Conservation (phyloP, 257 asterid species). For the Fraxinus excelsior region DNA sequence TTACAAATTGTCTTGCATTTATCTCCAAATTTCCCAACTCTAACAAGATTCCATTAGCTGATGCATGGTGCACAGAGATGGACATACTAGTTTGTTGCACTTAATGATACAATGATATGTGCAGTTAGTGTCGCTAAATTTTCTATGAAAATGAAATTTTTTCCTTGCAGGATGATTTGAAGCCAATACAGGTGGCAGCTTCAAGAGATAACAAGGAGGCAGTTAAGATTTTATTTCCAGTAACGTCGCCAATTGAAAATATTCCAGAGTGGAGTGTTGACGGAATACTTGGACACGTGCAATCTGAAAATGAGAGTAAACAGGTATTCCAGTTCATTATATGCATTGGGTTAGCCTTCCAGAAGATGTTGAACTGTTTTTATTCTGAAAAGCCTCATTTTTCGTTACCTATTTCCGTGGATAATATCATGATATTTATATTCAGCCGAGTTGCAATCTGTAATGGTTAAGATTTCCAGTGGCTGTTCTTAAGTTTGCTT, state of each 20-base stretch:
- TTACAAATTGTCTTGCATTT: background rate
- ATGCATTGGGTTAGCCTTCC: background rate
- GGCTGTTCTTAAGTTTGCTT: constrained; percentile 13
- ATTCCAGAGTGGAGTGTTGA: constrained; percentile 74
- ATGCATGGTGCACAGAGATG: background rate
- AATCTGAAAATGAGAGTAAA: constrained; percentile 43
- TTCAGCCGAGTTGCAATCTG: constrained; percentile 2
- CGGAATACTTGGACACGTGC: constrained; percentile 70
- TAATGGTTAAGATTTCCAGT: background rate
- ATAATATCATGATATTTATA: constrained; percentile 1
- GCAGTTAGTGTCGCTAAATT: background rate
- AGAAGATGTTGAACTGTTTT: background rate
- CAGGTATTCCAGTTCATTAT: constrained; percentile 47
- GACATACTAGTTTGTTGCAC: background rate
- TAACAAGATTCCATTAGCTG: background rate
- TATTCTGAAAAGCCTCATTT: background rate
- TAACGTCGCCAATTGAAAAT: constrained; percentile 46
- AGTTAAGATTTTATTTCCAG: constrained; percentile 77
- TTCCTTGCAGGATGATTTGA: constrained; percentile 69
- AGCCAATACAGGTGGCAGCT: constrained; percentile 87
- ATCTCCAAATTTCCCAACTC: background rate
- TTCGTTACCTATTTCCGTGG: background rate
- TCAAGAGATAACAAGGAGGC: constrained; percentile 60
- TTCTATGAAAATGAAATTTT: constrained; percentile 2
- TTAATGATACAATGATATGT: background rate